Conservation (phyloP, 148 eudicot genomes). For the Selenicereus undatus region DNA sequence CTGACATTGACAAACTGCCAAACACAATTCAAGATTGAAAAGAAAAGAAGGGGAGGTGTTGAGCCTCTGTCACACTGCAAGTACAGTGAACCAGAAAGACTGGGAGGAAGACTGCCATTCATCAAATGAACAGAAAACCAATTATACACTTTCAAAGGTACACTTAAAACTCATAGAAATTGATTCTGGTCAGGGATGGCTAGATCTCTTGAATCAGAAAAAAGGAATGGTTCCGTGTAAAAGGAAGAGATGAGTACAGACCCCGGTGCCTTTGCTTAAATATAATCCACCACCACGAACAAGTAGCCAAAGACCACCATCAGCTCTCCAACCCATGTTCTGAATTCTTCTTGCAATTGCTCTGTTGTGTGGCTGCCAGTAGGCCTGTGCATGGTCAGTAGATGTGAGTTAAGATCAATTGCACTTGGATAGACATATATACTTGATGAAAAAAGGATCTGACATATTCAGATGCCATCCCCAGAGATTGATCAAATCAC, state of each 20-base stretch:
- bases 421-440: neutral
- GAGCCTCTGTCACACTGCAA: no score
- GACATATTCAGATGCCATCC: neutral
- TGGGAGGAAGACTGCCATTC: no score
- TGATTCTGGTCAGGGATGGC: neutral
- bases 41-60: no score
- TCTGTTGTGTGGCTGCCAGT: constrained; percentile 99
- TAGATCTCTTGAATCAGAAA: neutral
- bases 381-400: constrained; percentile 52
- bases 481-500: neutral
- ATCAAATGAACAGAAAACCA: neutral
- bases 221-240: constrained; percentile 2
- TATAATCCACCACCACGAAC: constrained; percentile 99
- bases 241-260: constrained; percentile 30
- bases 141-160: neutral
- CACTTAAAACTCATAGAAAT: constrained; percentile 3
- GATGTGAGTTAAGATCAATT: neutral
- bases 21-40: no score
- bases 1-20: no score
- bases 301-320: constrained; percentile 99
- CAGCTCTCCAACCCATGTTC: constrained; percentile 99
- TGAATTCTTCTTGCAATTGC: constrained; percentile 93
- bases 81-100: no score
- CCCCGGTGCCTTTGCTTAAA: constrained; percentile 98
- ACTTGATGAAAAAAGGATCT: neutral